Percentiles rank a stretch among this genome's conserved stretches.
These are phyloP conservation scores for Nannizziopsis barbatae DNA, from an alignment of 2,329 filamentous ascomycete genomes.

Conservation along the genomic window DNA sequence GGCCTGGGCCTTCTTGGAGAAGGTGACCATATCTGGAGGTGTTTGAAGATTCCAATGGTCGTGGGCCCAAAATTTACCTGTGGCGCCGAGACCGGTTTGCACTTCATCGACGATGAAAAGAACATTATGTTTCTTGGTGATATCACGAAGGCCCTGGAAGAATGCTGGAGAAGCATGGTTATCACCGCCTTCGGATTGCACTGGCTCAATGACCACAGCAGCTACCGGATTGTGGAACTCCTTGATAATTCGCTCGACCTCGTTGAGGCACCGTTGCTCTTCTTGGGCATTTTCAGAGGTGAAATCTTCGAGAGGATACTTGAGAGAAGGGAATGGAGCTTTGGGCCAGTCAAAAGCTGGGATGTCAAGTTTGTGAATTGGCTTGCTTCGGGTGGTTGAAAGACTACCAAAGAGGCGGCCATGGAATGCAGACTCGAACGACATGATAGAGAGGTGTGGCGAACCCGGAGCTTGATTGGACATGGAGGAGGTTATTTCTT, in stretches of 20 bases:
- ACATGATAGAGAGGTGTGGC: conserved; percentile 71
- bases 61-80: conserved; percentile 92
- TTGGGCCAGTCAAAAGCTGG: conserved; percentile 93
- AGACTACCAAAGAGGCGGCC: conserved; percentile 79
- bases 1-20: conserved; percentile 89
- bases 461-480: conserved; percentile 68
- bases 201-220: conserved; percentile 76
- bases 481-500: conserved; percentile 67
- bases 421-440: conserved; percentile 81
- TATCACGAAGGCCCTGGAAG: conserved; percentile 69
- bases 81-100: conserved; percentile 84
- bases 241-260: conserved; percentile 71
- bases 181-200: conserved; percentile 88
- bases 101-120: conserved; percentile 90
- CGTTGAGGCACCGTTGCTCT: conserved; percentile 68
- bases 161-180: conserved; percentile 83
- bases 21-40: conserved; percentile 87
- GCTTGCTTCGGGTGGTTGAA: conserved; percentile 81
- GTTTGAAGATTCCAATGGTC: conserved; percentile 77
- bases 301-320: conserved; percentile 76
- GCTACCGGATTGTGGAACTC: conserved; percentile 69
- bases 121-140: conserved; percentile 57
- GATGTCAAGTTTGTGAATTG: conserved; percentile 90
- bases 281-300: conserved; percentile 68
- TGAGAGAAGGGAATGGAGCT: conserved; percentile 71